Base-by-base conservation (phyloP, 495 filamentous ascomycete species). In the Aspergillus haitiensis region DNA sequence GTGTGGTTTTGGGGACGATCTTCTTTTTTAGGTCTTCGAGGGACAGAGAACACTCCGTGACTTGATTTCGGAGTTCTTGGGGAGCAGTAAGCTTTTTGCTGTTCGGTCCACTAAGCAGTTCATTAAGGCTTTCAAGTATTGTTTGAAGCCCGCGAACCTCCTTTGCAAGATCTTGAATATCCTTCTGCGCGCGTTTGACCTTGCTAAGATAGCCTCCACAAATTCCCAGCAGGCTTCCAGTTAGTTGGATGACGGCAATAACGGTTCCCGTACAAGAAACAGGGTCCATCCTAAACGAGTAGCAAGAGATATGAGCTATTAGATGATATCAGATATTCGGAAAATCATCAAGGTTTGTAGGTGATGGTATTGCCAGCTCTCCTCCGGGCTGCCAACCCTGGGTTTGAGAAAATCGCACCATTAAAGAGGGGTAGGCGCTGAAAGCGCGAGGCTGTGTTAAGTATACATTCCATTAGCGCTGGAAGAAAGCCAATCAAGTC, bases 171-270 rank as follows among this genome's bases (percentile, higher is more conserved):
- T 63, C 53, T 9, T 67, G 51, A 61, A 75, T 72, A 45, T 78
- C 70, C 11, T 69, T 39, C 58, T 50, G 62, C 32, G 73, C 69
- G 53, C 70, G 62, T 55, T 69, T 69, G 33, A 72, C 72, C 6
- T 66, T 61, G 12, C 64, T 64, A 31, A 60, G 56, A 56, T 75
- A 75, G 34, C 62, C 50, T 27, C 63, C 60, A 55, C 69, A 75
- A n/a, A 73, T 51, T 8, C 60, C 54, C 11, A 52, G 56, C 49
- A 75, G 53, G 56, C 63, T 66, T 13, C 56, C 57, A 9, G 74
- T 64, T 32, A 74, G 55, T 42, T 75, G 60, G 42, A 78, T 63
- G 10, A 76, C 67, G 8, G 72, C 71, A 32, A 75, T 67, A 50
- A 74, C 64, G 56, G 68, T 74, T 37, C 69, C 64, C 48, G 65